Evolutionary conservation across 208 protist species (phyloP).

Genomic region (Trypanosoma mega): DNA sequence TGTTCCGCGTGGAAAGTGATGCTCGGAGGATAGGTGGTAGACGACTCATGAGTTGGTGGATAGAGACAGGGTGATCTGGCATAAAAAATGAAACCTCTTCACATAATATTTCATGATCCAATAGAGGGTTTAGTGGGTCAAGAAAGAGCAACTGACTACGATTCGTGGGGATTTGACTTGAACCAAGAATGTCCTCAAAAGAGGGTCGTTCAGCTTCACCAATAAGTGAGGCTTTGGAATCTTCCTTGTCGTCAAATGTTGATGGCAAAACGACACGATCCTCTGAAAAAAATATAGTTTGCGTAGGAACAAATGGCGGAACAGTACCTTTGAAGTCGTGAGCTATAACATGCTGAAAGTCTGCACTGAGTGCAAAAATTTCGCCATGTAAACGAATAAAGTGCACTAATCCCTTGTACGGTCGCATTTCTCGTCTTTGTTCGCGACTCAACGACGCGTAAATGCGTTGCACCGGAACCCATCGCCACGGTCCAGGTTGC

Average conservation of each 20-base stretch:
- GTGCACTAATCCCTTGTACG: slow-evolving; percentile 66
- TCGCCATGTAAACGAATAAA: slow-evolving; percentile 86
- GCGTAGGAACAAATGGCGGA: slow-evolving; percentile 62
- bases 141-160: slow-evolving; percentile 68
- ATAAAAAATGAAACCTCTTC: slow-evolving; percentile 72
- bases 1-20: slow-evolving; percentile 41
- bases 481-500: slow-evolving; percentile 53
- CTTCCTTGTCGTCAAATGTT: slow-evolving; percentile 58
- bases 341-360: slow-evolving; percentile 76
- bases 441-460: slow-evolving; percentile 50
- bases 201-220: slow-evolving; percentile 46
- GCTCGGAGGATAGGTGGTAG: slow-evolving; percentile 76
- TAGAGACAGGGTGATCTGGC: slow-evolving; percentile 44
- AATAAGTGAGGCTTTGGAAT: slow-evolving; percentile 39
- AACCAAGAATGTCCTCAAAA: slow-evolving; percentile 42
- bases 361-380: slow-evolving; percentile 72
- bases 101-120: slow-evolving; percentile 59
- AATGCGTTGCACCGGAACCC: slow-evolving; percentile 67
- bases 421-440: slow-evolving; percentile 49
- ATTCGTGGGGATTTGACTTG: slow-evolving; percentile 58
- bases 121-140: slow-evolving; percentile 81
- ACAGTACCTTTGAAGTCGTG: slow-evolving; percentile 67
- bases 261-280: slow-evolving; percentile 69
- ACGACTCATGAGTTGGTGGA: slow-evolving; percentile 25
- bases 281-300: slow-evolving; percentile 56